Evolutionary conservation across 2,329 filamentous ascomycete genomes (phyloP).

Genomic region (Cordyceps cateniannulata): DNA sequence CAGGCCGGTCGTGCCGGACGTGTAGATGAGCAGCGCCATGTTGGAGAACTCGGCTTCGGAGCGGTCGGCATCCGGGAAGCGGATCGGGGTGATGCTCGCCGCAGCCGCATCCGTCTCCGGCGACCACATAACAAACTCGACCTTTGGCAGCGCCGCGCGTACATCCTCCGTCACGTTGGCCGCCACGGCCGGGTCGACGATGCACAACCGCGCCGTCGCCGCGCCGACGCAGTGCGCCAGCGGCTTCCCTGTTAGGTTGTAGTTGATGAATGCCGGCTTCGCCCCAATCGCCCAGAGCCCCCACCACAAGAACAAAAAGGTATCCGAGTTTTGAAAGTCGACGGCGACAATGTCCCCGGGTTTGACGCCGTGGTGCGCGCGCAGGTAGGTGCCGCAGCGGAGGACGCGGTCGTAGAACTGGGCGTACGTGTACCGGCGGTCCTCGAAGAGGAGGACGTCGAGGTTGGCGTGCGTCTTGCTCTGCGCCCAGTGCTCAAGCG

Average conservation of each 20-base stretch:
- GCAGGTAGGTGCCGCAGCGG: slow-evolving; percentile 71
- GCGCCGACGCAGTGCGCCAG: slow-evolving; percentile 68
- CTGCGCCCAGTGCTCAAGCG: slow-evolving; percentile 60
- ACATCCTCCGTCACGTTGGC: slow-evolving; percentile 53
- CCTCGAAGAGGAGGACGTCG: slow-evolving; percentile 61
- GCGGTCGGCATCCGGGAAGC: slow-evolving; percentile 53
- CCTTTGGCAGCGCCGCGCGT: slow-evolving; percentile 36
- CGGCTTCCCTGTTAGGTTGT: slow-evolving; percentile 67
- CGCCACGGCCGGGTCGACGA: slow-evolving; percentile 60
- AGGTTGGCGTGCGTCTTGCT: slow-evolving; percentile 43
- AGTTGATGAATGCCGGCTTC: slow-evolving; percentile 81
- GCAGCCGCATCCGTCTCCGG: slow-evolving; percentile 50
- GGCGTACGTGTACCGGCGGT: slow-evolving; percentile 65
- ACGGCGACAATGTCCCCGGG: slow-evolving; percentile 73
- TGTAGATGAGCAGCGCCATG: slow-evolving; percentile 74
- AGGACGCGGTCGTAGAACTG: slow-evolving; percentile 65
- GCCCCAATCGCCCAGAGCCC: slow-evolving; percentile 80
- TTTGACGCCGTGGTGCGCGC: slow-evolving; percentile 54
- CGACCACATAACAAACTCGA: slow-evolving; percentile 58
- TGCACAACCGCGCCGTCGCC: slow-evolving; percentile 58
- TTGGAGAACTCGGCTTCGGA: slow-evolving; percentile 43
- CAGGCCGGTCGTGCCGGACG: slow-evolving; percentile 77
- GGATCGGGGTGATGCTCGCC: slow-evolving; percentile 41
- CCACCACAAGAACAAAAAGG: slow-evolving; percentile 68
- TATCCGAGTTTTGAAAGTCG: slow-evolving; percentile 75